Evolutionary conservation across 2,329 filamentous ascomycete species (phyloP).

Genomic region (Epichloe coenophiala): DNA sequence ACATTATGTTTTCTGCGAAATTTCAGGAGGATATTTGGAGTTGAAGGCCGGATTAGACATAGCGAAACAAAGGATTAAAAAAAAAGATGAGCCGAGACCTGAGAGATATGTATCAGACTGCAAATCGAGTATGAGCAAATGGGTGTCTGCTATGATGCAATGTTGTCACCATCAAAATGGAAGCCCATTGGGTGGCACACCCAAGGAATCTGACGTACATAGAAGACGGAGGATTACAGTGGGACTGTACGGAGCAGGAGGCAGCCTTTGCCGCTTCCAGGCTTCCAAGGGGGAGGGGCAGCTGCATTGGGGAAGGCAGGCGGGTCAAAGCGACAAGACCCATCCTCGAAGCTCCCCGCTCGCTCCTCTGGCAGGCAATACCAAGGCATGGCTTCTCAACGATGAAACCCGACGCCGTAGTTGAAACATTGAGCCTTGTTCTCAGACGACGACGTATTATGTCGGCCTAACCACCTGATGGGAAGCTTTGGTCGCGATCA

Average conservation of each 20-base stretch:
- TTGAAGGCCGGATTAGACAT: no score
- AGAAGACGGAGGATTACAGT: no score
- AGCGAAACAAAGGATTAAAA: no score
- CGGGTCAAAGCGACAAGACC: not conserved
- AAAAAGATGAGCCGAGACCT: no score
- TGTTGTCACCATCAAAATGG: not conserved
- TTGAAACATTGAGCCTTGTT: not conserved
- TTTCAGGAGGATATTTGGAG: no score
- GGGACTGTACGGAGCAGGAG: no score
- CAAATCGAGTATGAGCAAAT: no score
- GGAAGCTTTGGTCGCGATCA: not conserved
- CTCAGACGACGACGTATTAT: not conserved
- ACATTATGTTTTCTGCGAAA: no score
- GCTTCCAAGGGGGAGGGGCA: no score
- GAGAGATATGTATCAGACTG: not conserved
- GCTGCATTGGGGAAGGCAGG: not conserved
- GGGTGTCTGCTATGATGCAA: conserved; percentile 2
- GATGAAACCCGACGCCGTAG: not conserved
- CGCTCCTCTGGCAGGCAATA: not conserved
- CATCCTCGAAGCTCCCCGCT: not conserved
- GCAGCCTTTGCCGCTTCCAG: no score
- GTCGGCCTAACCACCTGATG: not conserved
- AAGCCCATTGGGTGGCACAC: not conserved
- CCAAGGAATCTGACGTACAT: no score
- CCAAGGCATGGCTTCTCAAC: not conserved